Percentiles rank a stretch among this genome's conserved stretches.
phyloP scores from a whole-genome alignment of 2,329 filamentous ascomycete species.

The Cercospora beticola region DNA sequence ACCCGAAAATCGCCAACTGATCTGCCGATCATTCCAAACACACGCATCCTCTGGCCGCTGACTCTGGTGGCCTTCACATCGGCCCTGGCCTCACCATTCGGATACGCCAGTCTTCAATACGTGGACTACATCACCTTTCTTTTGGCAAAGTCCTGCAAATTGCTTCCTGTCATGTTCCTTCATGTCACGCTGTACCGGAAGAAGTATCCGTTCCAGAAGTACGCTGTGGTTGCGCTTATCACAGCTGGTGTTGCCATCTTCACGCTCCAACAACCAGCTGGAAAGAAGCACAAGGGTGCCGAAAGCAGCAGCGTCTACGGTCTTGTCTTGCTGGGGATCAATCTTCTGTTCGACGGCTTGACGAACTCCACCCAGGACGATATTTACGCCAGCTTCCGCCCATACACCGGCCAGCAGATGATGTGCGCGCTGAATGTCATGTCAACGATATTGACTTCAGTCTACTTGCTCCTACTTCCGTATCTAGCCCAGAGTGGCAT shows the following conservation, averaged over 20 bases:
- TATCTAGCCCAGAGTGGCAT: slow-evolving; percentile 66
- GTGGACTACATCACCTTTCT: slow-evolving; percentile 99
- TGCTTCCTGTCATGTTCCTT: slow-evolving; percentile 97
- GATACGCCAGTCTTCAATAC: slow-evolving; percentile 86
- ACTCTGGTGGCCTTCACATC: slow-evolving; percentile 82
- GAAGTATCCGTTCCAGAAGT: slow-evolving; percentile 92
- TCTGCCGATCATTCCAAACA: slow-evolving; percentile 71
- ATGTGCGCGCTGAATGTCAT: slow-evolving; percentile 98
- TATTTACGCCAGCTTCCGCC: slow-evolving; percentile 74
- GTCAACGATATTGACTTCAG: slow-evolving; percentile 71
- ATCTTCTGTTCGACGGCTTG: slow-evolving; percentile 90
- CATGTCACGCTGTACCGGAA: slow-evolving; percentile 89
- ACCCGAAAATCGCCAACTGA: slow-evolving; percentile 46
- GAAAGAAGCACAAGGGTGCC: slow-evolving; percentile 42
- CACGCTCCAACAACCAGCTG: slow-evolving; percentile 68
- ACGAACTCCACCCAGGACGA: slow-evolving; percentile 97
- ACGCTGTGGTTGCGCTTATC: slow-evolving; percentile 85
- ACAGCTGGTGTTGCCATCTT: slow-evolving; percentile 93
- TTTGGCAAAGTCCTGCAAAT: slow-evolving; percentile 95
- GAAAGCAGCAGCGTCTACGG: slow-evolving; percentile 70
- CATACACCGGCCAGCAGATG: slow-evolving; percentile 93
- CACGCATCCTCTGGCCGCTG: slow-evolving; percentile 72
- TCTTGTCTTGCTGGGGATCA: slow-evolving; percentile 78
- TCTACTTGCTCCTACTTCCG: slow-evolving; percentile 76
- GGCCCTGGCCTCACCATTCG: slow-evolving; percentile 90